Conservation (phyloP, 345 rosid species). For the Eucalyptus urophylla region DNA sequence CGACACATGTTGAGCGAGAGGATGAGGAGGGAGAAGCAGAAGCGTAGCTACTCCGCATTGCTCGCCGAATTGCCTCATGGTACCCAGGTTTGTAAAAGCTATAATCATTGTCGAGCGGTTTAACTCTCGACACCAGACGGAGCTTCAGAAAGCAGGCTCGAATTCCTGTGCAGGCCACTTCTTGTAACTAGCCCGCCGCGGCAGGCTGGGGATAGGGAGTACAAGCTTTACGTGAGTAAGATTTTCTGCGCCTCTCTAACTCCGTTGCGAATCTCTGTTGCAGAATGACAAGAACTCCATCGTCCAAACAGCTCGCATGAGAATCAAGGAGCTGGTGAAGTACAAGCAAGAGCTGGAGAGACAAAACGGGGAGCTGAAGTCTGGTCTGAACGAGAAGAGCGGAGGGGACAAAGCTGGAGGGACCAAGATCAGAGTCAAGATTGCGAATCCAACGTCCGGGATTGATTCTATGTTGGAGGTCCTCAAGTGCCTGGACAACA, state of each 20-base stretch:
- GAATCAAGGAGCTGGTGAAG: conserved; percentile 25
- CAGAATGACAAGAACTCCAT: conserved; percentile 59
- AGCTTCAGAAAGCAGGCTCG: neutral
- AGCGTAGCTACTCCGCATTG: conserved; percentile 31
- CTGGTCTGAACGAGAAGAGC: neutral
- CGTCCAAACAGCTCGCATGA: conserved; percentile 17
- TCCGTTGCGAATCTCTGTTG: neutral
- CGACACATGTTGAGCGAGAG: conserved; percentile 63
- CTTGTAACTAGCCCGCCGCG: neutral
- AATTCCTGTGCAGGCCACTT: neutral
- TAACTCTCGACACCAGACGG: neutral
- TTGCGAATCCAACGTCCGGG: conserved; percentile 38
- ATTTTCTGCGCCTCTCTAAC: neutral
- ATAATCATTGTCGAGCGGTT: neutral
- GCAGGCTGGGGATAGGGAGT: neutral
- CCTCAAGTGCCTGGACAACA: conserved; percentile 31
- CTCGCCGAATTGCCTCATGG: conserved; percentile 39
- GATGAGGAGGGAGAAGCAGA: conserved; percentile 57
- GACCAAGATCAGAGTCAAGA: conserved; percentile 20
- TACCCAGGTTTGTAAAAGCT: conserved; percentile 46
- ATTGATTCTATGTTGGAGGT: conserved; percentile 44
- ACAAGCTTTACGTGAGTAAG: neutral
- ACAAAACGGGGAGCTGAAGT: conserved; percentile 12
- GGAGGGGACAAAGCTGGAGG: neutral
- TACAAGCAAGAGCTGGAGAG: conserved; percentile 26